Evolutionary conservation across 805 yeast genomes (phyloP).

Genomic region (Wickerhamiella vanderwaltii): DNA sequence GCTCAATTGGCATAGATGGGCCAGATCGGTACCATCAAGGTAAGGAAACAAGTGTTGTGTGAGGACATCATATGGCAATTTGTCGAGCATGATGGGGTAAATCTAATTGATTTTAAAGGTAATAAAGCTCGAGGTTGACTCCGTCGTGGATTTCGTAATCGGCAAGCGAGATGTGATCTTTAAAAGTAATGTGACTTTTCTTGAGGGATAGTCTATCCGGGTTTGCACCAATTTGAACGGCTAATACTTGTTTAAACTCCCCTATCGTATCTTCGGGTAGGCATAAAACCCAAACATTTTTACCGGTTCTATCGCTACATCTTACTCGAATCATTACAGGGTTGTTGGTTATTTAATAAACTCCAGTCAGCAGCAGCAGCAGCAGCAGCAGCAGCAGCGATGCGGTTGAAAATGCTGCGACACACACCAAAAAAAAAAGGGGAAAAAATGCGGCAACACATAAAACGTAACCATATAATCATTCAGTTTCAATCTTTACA

Average conservation of each 20-base stretch:
- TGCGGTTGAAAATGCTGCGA: too few species aligned
- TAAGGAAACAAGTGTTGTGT: slow-evolving; percentile 19
- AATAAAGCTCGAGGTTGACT: slow-evolving; percentile 68
- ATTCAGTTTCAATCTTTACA: too few species aligned
- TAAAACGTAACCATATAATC: too few species aligned
- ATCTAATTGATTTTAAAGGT: too few species aligned
- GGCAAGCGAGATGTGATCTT: slow-evolving; percentile 83
- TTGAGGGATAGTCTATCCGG: slow-evolving; percentile 55
- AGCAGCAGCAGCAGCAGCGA: too few species aligned
- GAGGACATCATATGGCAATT: slow-evolving; percentile 14
- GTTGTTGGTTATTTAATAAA: too few species aligned
- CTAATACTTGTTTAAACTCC: slow-evolving; percentile 75
- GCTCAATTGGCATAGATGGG: slow-evolving; percentile 31
- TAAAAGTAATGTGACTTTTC: slow-evolving; percentile 72
- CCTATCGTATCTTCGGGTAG: slow-evolving; percentile 75
- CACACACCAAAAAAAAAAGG: too few species aligned
- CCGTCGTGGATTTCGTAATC: slow-evolving; percentile 93
- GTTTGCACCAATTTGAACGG: slow-evolving; percentile 70
- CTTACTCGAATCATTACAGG: slow-evolving; percentile 52
- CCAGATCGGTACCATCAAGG: slow-evolving; percentile 29
- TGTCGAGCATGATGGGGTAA: slow-evolving; percentile 1
- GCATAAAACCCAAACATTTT: slow-evolving; percentile 75
- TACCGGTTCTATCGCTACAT: slow-evolving; percentile 73
- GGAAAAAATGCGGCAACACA: too few species aligned
- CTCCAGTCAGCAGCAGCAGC: too few species aligned